Conservation (phyloP, 139 green algal genomes). For the Yamagishiella unicocca region DNA sequence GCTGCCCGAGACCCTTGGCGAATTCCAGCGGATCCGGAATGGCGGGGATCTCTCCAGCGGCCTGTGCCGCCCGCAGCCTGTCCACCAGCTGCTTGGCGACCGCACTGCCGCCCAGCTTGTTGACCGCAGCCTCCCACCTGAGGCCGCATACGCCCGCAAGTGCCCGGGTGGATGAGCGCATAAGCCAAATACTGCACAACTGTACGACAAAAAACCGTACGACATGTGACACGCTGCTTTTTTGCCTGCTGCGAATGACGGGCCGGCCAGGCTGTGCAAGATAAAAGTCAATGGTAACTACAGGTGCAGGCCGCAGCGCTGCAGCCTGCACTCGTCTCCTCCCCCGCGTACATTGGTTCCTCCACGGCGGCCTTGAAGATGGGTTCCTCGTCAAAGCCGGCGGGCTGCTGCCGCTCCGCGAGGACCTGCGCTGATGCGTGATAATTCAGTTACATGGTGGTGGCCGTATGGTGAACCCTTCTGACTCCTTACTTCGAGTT, state of each 20-base stretch:
- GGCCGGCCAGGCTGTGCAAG: not conserved
- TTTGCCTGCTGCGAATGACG: not conserved
- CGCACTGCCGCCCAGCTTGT: not conserved
- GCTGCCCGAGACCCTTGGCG: not conserved
- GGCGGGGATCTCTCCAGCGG: not conserved
- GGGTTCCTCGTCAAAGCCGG: not conserved
- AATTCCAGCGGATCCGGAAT: constrained; percentile 16
- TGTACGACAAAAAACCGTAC: not conserved
- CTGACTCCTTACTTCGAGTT: not conserved
- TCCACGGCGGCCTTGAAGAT: constrained; percentile 11
- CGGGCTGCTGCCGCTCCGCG: not conserved
- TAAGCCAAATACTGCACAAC: not conserved
- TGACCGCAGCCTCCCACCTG: constrained; percentile 22
- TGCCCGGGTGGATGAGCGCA: not conserved
- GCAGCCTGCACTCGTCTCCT: no score
- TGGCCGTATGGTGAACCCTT: not conserved
- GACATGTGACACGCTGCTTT: no score
- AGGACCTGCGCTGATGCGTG: not conserved
- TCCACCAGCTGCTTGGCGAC: not conserved
- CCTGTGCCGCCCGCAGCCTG: not conserved
- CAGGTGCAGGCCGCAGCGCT: no score
- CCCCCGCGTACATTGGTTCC: constrained; percentile 3
- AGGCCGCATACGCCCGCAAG: not conserved
- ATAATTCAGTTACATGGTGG: not conserved
- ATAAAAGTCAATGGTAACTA: not conserved